A percentile compares a stretch with the other conserved stretches of the same genome.
Evolutionary conservation across 108 stramenopile species (phyloP).

Genomic region (Skeletonema menzelii): DNA sequence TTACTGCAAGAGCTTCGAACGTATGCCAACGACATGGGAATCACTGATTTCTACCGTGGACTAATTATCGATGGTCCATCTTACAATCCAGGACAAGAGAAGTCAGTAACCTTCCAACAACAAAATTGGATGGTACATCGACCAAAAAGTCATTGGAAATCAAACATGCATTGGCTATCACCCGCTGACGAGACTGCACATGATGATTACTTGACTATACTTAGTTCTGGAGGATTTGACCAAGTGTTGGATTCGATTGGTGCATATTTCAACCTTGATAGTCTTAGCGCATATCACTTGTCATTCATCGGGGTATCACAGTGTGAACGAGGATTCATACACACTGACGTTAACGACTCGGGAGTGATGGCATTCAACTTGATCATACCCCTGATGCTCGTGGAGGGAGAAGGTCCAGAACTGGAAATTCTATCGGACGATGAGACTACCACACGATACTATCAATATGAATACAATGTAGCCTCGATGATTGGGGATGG

Average conservation of each 20-base stretch:
- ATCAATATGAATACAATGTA: constrained; percentile 47
- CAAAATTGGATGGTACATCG: not conserved
- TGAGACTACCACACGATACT: constrained; percentile 16
- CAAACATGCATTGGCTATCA: constrained; percentile 20
- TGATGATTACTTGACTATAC: constrained; percentile 25
- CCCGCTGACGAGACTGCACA: constrained; percentile 46
- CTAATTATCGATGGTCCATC: not conserved
- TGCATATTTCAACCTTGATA: constrained; percentile 41
- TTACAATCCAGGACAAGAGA: not conserved
- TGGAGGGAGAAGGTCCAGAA: constrained; percentile 47
- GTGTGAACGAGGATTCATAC: constrained; percentile 42
- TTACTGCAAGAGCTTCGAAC: too few relatives aligned
- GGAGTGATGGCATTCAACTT: constrained; percentile 54
- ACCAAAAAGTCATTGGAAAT: not conserved
- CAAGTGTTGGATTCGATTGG: constrained; percentile 52
- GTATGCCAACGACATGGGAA: not conserved
- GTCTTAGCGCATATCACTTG: constrained; percentile 46
- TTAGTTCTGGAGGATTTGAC: constrained; percentile 54
- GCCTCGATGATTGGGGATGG: constrained; percentile 58
- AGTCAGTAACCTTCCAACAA: not conserved
- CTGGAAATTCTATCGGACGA: constrained; percentile 10
- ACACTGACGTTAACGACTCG: constrained; percentile 42
- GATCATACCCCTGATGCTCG: constrained; percentile 54
- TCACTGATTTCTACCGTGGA: not conserved
- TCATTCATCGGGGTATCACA: constrained; percentile 60